Percentiles rank a stretch among this genome's conserved stretches.
Conservation (phyloP, 768 basidiomycete genomes). For the Tricholoma sp. region DNA sequence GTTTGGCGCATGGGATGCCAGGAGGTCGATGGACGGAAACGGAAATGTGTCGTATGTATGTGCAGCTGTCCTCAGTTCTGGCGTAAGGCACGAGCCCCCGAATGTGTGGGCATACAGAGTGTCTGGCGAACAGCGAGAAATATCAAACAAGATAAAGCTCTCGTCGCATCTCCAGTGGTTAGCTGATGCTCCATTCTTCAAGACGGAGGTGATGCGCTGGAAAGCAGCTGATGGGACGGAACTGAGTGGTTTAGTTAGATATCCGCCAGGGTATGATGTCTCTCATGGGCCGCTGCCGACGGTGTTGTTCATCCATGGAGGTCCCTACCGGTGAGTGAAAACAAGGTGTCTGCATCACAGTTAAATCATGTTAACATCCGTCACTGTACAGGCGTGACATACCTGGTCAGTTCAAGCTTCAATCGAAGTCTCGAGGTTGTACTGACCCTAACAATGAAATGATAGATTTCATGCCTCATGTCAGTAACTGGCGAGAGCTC, state of each 20-base stretch:
- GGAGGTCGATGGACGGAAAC: slow-evolving; percentile 15
- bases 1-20: slow-evolving; percentile 33
- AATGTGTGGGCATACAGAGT: slow-evolving; percentile 29
- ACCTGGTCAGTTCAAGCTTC: slow-evolving; percentile 18
- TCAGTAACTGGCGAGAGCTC: slow-evolving; percentile 33
- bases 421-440: not conserved
- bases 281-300: slow-evolving; percentile 19
- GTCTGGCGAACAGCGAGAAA: slow-evolving; percentile 10
- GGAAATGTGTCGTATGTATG: slow-evolving; percentile 21
- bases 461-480: slow-evolving; percentile 34
- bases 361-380: too few species aligned
- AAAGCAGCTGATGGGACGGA: slow-evolving; percentile 22
- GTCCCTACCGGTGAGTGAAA: slow-evolving; percentile 24
- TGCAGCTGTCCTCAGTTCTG: slow-evolving; percentile 28
- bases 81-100: slow-evolving; percentile 26
- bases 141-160: slow-evolving; percentile 14
- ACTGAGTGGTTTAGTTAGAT: slow-evolving; percentile 27
- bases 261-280: slow-evolving; percentile 21
- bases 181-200: slow-evolving; percentile 18
- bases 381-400: slow-evolving; percentile 21
- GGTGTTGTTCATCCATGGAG: slow-evolving; percentile 29
- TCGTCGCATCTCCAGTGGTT: slow-evolving; percentile 31
- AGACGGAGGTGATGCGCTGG: slow-evolving; percentile 25
- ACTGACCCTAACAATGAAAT: not conserved
- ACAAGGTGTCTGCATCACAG: not conserved